Conservation (phyloP, 768 basidiomycete genomes). For the Collybia mongolica region DNA sequence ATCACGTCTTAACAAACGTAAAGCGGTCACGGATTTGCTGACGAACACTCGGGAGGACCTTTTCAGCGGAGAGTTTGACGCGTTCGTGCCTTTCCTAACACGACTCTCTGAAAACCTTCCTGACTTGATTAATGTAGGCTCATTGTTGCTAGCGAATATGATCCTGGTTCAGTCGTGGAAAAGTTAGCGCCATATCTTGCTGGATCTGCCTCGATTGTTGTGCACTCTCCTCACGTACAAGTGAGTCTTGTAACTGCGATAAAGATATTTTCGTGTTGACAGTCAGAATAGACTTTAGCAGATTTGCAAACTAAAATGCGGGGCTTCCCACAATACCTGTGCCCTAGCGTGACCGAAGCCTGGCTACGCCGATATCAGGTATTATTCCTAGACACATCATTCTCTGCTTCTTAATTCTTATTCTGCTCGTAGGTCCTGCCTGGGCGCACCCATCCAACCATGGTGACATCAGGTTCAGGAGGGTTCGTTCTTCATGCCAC, state of each 20-base stretch:
- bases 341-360: slow-evolving; percentile 78
- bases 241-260: slow-evolving; percentile 22
- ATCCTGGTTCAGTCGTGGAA: slow-evolving; percentile 78
- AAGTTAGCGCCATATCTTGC: slow-evolving; percentile 72
- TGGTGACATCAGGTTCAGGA: slow-evolving; percentile 87
- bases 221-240: slow-evolving; percentile 82
- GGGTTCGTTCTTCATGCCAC: slow-evolving; percentile 84
- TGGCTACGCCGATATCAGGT: slow-evolving; percentile 91
- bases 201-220: slow-evolving; percentile 84
- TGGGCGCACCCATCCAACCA: slow-evolving; percentile 92
- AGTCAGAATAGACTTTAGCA: slow-evolving; percentile 57
- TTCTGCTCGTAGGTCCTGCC: slow-evolving; percentile 63
- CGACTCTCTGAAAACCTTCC: background rate
- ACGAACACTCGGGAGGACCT: slow-evolving; percentile 72
- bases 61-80: slow-evolving; percentile 87
- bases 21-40: slow-evolving; percentile 62
- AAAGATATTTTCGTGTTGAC: background rate
- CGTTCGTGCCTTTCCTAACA: slow-evolving; percentile 41
- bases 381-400: background rate
- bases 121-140: slow-evolving; percentile 42
- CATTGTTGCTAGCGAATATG: slow-evolving; percentile 81
- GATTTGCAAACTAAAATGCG: slow-evolving; percentile 75
- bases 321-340: slow-evolving; percentile 63
- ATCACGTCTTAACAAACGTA: slow-evolving; percentile 72
- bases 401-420: background rate